These are phyloP conservation scores for Delonix regia DNA, from an alignment of 306 rosid genomes.

Conservation along the genomic window DNA sequence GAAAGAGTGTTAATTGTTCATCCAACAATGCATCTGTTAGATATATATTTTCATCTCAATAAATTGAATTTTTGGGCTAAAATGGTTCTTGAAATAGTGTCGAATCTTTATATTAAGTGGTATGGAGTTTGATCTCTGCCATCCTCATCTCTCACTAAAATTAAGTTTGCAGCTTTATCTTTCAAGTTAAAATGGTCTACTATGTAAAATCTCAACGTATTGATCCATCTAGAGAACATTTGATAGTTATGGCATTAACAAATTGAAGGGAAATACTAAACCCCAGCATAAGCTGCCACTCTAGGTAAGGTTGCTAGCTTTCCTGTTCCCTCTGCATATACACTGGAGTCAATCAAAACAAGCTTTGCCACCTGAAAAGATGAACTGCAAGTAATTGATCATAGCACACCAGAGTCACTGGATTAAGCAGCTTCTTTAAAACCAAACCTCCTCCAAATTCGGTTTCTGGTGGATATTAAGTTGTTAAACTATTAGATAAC, in stretches of 20 bases:
- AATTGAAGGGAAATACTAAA: conserved; percentile 42
- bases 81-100: not conserved
- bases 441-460: not conserved
- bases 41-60: not conserved
- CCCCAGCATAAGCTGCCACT: conserved; percentile 66
- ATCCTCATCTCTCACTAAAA: not conserved
- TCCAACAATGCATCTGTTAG: not conserved
- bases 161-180: not conserved
- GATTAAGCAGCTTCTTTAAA: not conserved
- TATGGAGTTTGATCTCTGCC: not conserved
- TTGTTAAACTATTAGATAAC: conserved; percentile 27
- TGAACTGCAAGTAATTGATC: conserved; percentile 29
- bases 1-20: not conserved
- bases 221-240: not conserved
- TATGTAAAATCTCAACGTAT: not conserved
- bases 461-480: not conserved
- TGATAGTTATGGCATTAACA: not conserved
- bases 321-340: conserved; percentile 75
- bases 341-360: conserved; percentile 82
- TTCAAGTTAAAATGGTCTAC: not conserved
- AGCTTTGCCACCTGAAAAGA: conserved; percentile 76
- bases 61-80: not conserved
- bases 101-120: not conserved
- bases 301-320: conserved; percentile 63
- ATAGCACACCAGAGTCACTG: not conserved